A percentile compares a stretch with the other conserved stretches of the same genome.
phyloP scores from a whole-genome alignment of 306 rosid genomes.

The Medicago lupulina region DNA sequence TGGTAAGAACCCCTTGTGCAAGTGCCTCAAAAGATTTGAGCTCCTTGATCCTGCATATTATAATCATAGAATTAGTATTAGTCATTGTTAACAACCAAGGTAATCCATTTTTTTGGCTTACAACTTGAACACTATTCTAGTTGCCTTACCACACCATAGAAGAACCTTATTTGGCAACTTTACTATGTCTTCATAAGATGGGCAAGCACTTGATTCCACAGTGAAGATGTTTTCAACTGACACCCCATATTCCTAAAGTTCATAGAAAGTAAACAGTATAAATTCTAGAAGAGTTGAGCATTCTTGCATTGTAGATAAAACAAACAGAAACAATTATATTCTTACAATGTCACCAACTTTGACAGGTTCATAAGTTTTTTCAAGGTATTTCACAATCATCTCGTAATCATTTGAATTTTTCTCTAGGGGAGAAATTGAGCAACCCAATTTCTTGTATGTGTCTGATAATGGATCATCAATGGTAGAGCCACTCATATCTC shows the following conservation, averaged over 20 bases:
- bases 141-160: constrained; percentile 81
- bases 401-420: constrained; percentile 65
- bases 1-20: constrained; percentile 82
- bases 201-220: constrained; percentile 59
- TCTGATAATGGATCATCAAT: constrained; percentile 79
- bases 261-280: constrained; percentile 19
- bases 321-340: neutral
- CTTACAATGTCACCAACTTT: constrained; percentile 78
- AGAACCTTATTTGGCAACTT: constrained; percentile 81
- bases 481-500: constrained; percentile 80
- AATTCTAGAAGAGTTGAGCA: neutral
- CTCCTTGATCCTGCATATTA: constrained; percentile 62
- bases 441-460: constrained; percentile 62
- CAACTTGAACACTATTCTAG: neutral
- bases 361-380: constrained; percentile 74
- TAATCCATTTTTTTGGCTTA: neutral
- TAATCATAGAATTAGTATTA: constrained; percentile 6
- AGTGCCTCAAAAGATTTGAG: constrained; percentile 82
- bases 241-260: constrained; percentile 70
- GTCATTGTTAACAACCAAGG: constrained; percentile 13
- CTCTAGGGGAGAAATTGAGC: constrained; percentile 66
- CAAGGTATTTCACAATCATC: constrained; percentile 81
- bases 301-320: neutral
- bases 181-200: constrained; percentile 69
- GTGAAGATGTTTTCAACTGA: constrained; percentile 68